Conservation (phyloP, 2,329 filamentous ascomycete species). For the Phaeosphaeria sp. region DNA sequence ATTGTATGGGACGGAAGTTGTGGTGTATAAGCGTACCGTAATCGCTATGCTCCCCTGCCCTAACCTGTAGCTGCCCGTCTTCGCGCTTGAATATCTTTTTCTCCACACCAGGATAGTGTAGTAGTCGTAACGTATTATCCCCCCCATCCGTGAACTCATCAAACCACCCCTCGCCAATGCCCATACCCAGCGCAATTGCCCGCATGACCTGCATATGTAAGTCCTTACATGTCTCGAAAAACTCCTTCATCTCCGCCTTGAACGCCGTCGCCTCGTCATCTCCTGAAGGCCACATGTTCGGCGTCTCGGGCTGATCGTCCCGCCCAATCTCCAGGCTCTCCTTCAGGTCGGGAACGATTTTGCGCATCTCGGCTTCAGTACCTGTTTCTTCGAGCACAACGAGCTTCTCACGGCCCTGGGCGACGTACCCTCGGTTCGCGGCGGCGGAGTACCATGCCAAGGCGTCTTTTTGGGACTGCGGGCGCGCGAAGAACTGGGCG, state of each 20-base stretch:
- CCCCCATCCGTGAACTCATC: conserved; percentile 71
- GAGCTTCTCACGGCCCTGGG: conserved; percentile 53
- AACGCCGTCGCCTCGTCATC: conserved; percentile 66
- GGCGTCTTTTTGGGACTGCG: conserved; percentile 47
- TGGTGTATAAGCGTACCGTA: conserved; percentile 56
- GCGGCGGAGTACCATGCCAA: conserved; percentile 52
- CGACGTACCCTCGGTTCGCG: conserved; percentile 58
- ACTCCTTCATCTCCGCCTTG: conserved; percentile 73
- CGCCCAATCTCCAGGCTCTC: conserved; percentile 68
- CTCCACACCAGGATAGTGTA: conserved; percentile 77
- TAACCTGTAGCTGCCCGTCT: conserved; percentile 73
- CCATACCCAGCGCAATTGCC: conserved; percentile 83
- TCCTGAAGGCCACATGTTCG: conserved; percentile 78
- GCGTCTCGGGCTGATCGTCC: conserved; percentile 65
- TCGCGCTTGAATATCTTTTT: conserved; percentile 70
- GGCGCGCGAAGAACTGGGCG: conserved; percentile 48
- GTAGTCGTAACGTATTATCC: conserved; percentile 64
- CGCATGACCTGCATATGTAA: conserved; percentile 82
- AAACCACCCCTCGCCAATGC: conserved; percentile 74
- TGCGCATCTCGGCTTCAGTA: conserved; percentile 45
- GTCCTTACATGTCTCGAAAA: conserved; percentile 75
- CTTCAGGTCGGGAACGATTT: conserved; percentile 55
- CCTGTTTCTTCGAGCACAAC: conserved; percentile 44
- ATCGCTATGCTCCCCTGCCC: conserved; percentile 79
- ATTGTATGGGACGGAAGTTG: too few relatives aligned